Base-by-base conservation (phyloP, 2,329 filamentous ascomycete species). In the Pseudogymnoascus sp. region DNA sequence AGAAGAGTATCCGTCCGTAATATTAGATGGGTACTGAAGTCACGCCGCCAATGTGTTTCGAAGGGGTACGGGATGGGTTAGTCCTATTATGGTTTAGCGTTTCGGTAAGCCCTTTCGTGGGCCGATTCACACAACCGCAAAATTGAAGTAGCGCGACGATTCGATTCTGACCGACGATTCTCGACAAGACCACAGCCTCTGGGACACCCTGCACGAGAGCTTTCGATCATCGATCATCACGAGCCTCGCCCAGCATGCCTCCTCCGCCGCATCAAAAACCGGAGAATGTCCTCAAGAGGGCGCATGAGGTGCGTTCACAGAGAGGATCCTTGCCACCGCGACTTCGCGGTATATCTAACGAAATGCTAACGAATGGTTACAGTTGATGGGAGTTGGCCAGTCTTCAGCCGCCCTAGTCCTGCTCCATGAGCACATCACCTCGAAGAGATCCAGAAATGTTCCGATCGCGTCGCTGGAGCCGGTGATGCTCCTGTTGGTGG, bases 341-440 rank as follows among this genome's bases (percentile, higher is more conserved):
- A n/a, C n/a, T n/a, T n/a, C n/a, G n/a, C n/a, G n/a, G n/a, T n/a
- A 23, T 23, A 23, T 23, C 21, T 23, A 23, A 23, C 21, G n/a
- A 23, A 23, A 23, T 28, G 25, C 25, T 28, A 28, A 28, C 25
- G 5, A 28, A 28, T 28, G 25, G 25, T 28, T 28, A 28, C 25
- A 99, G 84, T 91, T 99, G 79, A 97, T 97, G 81, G 95, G 92
- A 75, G 95, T 99, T 75, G 89, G 90, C 77, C 95, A 99, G 85
- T 84, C 90, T 71, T 86, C 90, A 73, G 93, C 95, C 74, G 95
- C 95, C 76, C 84, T 99, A 76, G 92, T 89, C 74, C 88, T 97
- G 74, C 89, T 99, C 67, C 95, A 97, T 83, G 95, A 99, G 84
- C 95, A 99, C 87, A 92, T 97, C 82, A 96, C 92, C 73, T 97